Evolutionary conservation across 2,329 filamentous ascomycete species (phyloP).

Genomic region (Claviceps sp.): DNA sequence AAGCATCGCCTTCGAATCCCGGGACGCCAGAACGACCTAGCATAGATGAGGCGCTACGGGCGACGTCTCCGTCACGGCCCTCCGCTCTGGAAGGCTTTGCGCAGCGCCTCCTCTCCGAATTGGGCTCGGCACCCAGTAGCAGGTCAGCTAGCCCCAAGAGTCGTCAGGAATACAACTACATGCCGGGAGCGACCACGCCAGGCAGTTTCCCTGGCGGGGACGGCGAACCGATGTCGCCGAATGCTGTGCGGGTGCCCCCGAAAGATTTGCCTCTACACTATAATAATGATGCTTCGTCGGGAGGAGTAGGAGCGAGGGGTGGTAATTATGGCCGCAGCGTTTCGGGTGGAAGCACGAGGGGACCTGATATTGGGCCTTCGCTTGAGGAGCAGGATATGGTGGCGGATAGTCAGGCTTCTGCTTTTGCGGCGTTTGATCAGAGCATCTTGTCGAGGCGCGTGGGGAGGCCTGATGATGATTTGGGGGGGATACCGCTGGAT

Average conservation of each 20-base stretch:
- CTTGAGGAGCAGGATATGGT: conserved; percentile 19
- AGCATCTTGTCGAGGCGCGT: conserved; percentile 44
- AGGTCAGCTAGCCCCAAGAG: conserved; percentile 36
- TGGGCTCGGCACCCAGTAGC: conserved; percentile 21
- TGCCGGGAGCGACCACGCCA: conserved; percentile 19
- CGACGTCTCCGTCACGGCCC: conserved; percentile 37
- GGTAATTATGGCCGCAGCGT: conserved; percentile 23
- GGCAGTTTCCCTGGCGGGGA: conserved; percentile 5
- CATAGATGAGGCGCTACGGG: conserved; percentile 29
- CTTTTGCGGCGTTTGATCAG: conserved; percentile 51
- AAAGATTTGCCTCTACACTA: conserved; percentile 29
- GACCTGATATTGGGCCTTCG: conserved; percentile 11
- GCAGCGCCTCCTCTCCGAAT: conserved; percentile 47
- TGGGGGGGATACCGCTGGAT: conserved; percentile 33
- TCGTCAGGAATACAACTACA: conserved; percentile 29
- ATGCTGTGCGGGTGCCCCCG: conserved; percentile 23
- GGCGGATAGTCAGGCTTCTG: conserved; percentile 39
- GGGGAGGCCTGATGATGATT: conserved; percentile 28
- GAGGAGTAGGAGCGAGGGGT: conserved; percentile 3
- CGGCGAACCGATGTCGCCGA: conserved; percentile 14
- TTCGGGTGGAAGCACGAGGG: conserved; percentile 25
- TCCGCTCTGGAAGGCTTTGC: conserved; percentile 47
- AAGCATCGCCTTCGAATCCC: conserved; percentile 17
- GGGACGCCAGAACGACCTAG: conserved; percentile 29
- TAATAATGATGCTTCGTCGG: conserved; percentile 9